phyloP scores from a whole-genome alignment of 345 rosid genomes.

The Turnera subulata region DNA sequence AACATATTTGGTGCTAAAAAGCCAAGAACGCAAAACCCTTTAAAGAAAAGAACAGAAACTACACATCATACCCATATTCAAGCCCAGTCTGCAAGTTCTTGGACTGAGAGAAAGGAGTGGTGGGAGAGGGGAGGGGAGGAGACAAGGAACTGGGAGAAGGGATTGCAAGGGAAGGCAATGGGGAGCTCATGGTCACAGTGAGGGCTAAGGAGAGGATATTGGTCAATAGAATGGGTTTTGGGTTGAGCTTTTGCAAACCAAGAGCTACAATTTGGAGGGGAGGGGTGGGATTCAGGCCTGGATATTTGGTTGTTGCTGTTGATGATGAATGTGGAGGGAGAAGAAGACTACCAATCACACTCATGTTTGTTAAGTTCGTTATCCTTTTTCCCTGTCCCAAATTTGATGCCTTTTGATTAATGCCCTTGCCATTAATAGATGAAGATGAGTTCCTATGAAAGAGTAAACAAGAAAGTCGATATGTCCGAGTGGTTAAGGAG shows the following conservation, averaged over 20 bases:
- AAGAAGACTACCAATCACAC: slow-evolving; percentile 27
- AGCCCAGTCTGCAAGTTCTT: slow-evolving; percentile 66
- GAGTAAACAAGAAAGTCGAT: slow-evolving; percentile 19
- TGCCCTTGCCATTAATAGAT: no score
- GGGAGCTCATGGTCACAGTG: slow-evolving; percentile 41
- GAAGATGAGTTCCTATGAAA: no score
- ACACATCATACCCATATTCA: slow-evolving; percentile 54
- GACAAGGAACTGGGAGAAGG: slow-evolving; percentile 60
- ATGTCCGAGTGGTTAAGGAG: slow-evolving; percentile 99
- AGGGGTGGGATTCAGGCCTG: slow-evolving; percentile 10
- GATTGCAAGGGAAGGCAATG: slow-evolving; percentile 60
- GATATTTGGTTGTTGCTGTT: slow-evolving; percentile 17
- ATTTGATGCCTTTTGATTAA: not conserved
- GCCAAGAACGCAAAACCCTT: not conserved
- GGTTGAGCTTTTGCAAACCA: slow-evolving; percentile 4
- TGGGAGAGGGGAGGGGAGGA: slow-evolving; percentile 38
- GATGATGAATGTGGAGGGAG: slow-evolving; percentile 25
- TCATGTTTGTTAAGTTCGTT: slow-evolving; percentile 14
- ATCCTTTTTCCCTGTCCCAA: not conserved
- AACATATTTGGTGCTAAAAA: not conserved
- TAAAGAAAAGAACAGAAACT: not conserved
- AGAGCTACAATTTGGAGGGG: slow-evolving; percentile 13
- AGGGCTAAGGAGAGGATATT: slow-evolving; percentile 56
- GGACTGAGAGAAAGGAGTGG: slow-evolving; percentile 92
- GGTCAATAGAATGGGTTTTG: slow-evolving; percentile 32